Evolutionary conservation across 495 filamentous ascomycete species (phyloP), one percentile per base, ranked within the genome.

Genomic region (Mytilinidion resinicola): DNA sequence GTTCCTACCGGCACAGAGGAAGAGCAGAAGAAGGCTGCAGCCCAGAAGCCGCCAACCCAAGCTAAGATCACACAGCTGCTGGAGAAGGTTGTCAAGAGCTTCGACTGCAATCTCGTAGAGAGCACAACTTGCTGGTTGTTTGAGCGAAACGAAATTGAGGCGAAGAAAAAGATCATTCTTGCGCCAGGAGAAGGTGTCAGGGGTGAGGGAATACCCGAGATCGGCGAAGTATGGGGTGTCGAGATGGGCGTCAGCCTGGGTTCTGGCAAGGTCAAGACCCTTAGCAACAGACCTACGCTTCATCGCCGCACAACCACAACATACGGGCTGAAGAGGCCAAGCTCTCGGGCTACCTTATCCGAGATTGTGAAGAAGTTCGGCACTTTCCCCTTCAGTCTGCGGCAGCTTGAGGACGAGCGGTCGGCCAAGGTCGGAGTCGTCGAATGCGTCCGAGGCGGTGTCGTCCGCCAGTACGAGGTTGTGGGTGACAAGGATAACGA

Each of bases 61-160:
- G 74, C 84, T 57, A 83, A 90, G 71, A 96, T 98, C 59, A 90
- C 86, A 56, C 78, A 82, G 59, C 77, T 96, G 51, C 76, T 97
- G 38, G 90, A 96, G 76, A 97, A 95, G 80, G 82, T 98, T 19
- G 89, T 86, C 64, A 88, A 91, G 73, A 81, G 80, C 59, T 97
- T 96, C 76, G 91, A 87, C 59, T 92, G 88, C 80, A 96, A 85
- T 62, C 74, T 98, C 39, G 89, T 98, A 51, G 95, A 98, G 80
- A 93, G 90, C 78, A 98, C 93, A 46, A 98, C 93, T 46, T 91
- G 88, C 69, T 97, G 92, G 90, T 73, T 88, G 38, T 96, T 97
- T 69, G 89, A 89, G 63, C 87, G 88, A 69, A 96, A 97, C 73
- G 93, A 97, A 71, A 98, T 98, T 63, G 93, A 98, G 77, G 87